Conservation (phyloP, 805 yeast genomes). For the Barnettozyma vustinii region DNA sequence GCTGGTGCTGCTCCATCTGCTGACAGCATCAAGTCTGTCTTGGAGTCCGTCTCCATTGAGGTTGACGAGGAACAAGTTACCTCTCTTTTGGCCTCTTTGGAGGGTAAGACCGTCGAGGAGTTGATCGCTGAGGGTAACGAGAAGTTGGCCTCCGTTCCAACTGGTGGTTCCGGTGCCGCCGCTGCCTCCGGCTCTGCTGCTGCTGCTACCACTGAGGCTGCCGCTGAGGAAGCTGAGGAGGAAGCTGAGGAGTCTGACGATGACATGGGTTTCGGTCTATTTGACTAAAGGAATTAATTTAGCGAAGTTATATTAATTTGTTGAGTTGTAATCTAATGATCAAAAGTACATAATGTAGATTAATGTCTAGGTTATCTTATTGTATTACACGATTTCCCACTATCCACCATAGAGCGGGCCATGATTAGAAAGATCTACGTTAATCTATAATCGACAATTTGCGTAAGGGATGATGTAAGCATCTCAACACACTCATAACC, state of each 20-base stretch:
- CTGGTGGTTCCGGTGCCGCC: constrained; percentile 96
- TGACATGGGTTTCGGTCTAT: constrained; percentile 95
- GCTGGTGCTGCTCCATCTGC: constrained; percentile 97
- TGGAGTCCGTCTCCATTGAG: constrained; percentile 94
- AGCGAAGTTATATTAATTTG: constrained; percentile 4
- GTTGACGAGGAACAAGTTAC: constrained; percentile 85
- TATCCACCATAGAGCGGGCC: no score
- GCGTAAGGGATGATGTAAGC: no score
- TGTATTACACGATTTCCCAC: no score
- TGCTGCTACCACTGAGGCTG: constrained; percentile 69
- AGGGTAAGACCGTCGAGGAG: constrained; percentile 88
- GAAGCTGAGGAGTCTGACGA: constrained; percentile 63
- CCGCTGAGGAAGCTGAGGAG: constrained; percentile 63
- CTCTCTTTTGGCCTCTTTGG: constrained; percentile 75
- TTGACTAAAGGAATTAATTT: constrained; percentile 65
- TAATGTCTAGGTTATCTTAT: no score
- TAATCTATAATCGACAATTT: no score
- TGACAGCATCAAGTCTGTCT: constrained; percentile 80
- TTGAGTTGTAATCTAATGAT: constrained; percentile 14
- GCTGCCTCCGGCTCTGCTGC: constrained; percentile 66
- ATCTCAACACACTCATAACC: neutral
- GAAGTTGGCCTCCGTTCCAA: constrained; percentile 95
- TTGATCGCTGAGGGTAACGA: constrained; percentile 91
- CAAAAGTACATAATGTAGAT: constrained; percentile 2
- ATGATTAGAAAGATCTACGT: no score